Percentiles rank a stretch among this genome's conserved stretches.
phyloP scores from a whole-genome alignment of 169 alveolate species.

The Eimeria praecox region DNA sequence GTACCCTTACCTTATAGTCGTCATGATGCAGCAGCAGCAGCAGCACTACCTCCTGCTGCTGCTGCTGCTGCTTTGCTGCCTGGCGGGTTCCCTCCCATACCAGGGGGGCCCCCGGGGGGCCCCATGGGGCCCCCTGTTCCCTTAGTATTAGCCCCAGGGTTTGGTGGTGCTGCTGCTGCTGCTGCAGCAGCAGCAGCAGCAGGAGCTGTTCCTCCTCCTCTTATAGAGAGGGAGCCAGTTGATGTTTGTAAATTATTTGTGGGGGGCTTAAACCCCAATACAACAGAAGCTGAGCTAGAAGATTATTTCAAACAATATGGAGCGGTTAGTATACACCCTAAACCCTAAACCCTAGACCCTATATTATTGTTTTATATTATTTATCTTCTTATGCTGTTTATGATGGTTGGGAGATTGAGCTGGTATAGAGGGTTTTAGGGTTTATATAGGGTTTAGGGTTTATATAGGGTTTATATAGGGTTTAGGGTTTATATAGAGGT shows the following conservation, averaged over 20 bases:
- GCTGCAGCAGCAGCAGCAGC: too few relatives aligned
- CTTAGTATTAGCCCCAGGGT: neutral
- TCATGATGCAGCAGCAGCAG: neutral
- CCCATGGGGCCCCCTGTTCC: too few relatives aligned
- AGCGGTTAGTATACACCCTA: neutral
- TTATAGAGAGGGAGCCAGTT: constrained; percentile 1
- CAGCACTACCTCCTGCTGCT: too few relatives aligned
- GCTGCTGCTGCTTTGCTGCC: constrained; percentile 8
- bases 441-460: too few relatives aligned
- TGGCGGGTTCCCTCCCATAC: constrained; percentile 1
- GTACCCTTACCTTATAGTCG: constrained; percentile 7
- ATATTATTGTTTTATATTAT: neutral
- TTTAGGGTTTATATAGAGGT: too few relatives aligned
- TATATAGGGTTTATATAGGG: too few relatives aligned
- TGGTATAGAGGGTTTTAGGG: too few relatives aligned
- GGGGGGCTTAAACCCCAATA: constrained; percentile 28
- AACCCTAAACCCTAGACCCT: neutral
- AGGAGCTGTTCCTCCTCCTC: neutral
- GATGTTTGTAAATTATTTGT: constrained; percentile 15
- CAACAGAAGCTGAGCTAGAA: constrained; percentile 2
- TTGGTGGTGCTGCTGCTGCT: too few relatives aligned
- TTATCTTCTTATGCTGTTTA: too few relatives aligned
- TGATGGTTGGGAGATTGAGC: too few relatives aligned
- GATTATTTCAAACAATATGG: constrained; percentile 13
- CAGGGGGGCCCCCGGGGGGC: constrained; percentile 37